Conservation (phyloP, 169 alveolate species). For the Plasmodium vivax region DNA sequence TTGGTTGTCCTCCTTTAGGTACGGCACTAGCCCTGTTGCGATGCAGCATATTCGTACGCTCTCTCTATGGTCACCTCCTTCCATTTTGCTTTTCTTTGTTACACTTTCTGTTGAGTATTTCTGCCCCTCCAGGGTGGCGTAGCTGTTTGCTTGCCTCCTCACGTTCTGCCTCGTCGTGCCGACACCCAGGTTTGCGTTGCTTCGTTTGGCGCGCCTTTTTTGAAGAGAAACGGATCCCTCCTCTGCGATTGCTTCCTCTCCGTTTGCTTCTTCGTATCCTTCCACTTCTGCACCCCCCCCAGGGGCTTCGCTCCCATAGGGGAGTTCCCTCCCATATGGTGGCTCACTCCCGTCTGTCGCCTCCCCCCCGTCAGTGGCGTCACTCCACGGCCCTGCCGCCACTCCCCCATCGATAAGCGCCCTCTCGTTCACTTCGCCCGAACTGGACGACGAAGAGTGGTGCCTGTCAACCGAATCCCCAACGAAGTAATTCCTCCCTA, state of each 20-base stretch:
- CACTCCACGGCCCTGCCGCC: not conserved
- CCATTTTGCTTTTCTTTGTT: not conserved
- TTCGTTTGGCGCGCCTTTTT: not conserved
- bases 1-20: conserved; percentile 55
- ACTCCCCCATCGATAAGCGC: not conserved
- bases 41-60: conserved; percentile 20
- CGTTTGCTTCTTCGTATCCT: not conserved
- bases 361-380: not conserved
- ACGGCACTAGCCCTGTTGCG: conserved; percentile 70
- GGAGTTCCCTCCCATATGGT: not conserved
- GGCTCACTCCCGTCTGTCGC: not conserved
- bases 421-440: not conserved
- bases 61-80: not conserved
- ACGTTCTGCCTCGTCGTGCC: not conserved
- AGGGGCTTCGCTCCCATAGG: not conserved
- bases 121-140: not conserved
- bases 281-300: not conserved
- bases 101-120: not conserved
- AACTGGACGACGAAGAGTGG: conserved; percentile 17
- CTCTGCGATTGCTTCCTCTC: not conserved
- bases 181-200: not conserved
- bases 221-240: not conserved
- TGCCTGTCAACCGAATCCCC: conserved; percentile 9
- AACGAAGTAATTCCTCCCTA: not conserved
- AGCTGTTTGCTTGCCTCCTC: not conserved